phyloP scores from a whole-genome alignment of 2,329 filamentous ascomycete genomes.

The Didymella pomorum region DNA sequence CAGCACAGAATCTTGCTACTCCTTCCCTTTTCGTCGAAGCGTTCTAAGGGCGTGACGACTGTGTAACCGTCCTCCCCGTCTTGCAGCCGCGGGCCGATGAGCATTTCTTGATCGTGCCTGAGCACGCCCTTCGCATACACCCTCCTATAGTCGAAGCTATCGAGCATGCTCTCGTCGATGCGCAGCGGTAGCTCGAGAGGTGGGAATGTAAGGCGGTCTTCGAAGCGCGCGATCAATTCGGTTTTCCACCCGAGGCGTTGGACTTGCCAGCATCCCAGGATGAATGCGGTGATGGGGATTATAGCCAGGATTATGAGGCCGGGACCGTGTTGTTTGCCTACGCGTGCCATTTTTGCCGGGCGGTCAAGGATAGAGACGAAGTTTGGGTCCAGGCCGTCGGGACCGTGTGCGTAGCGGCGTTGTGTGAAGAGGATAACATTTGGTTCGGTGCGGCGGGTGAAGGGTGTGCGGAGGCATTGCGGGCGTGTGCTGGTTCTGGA shows the following conservation, averaged over 20 bases:
- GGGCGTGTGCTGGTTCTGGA: constrained; percentile 31
- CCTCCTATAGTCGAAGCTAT: constrained; percentile 90
- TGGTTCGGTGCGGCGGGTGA: constrained; percentile 27
- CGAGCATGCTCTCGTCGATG: constrained; percentile 80
- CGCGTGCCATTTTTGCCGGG: constrained; percentile 79
- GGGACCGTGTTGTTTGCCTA: constrained; percentile 76
- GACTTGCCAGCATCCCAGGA: constrained; percentile 93
- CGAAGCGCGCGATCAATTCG: constrained; percentile 86
- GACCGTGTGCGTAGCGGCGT: constrained; percentile 34
- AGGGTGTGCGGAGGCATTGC: constrained; percentile 47
- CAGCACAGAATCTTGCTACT: constrained; percentile 79
- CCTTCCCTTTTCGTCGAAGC: constrained; percentile 60
- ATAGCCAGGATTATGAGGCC: constrained; percentile 83
- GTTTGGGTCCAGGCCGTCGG: constrained; percentile 71
- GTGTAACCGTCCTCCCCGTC: constrained; percentile 92
- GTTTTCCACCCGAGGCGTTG: constrained; percentile 94
- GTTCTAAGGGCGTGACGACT: constrained; percentile 89
- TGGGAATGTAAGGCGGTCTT: constrained; percentile 86
- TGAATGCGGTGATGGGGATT: constrained; percentile 91
- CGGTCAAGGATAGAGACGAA: constrained; percentile 90
- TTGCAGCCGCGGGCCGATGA: constrained; percentile 86
- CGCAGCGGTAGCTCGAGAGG: constrained; percentile 85
- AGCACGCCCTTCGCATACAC: constrained; percentile 78
- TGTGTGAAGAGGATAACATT: constrained; percentile 24
- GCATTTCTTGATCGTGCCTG: constrained; percentile 93